Percentiles rank a stretch among this genome's conserved stretches.
Evolutionary conservation across 495 filamentous ascomycete genomes (phyloP).

Genomic region (Penicillium macrosclerotiorum): DNA sequence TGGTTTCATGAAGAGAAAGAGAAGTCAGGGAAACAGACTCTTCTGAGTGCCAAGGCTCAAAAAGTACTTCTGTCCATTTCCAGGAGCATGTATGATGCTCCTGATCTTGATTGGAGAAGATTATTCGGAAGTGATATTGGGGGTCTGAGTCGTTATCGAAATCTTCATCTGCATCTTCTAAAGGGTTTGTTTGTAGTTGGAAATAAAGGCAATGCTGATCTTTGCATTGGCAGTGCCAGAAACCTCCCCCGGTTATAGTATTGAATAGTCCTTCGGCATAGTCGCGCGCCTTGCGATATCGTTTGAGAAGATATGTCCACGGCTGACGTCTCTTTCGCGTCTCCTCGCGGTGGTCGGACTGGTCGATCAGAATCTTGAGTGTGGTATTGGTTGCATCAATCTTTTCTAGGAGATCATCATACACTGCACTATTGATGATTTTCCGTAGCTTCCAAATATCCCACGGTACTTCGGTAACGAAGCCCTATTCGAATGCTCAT

Average conservation of each 20-base stretch:
- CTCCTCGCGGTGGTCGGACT: neutral
- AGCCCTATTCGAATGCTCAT: slow-evolving; percentile 6
- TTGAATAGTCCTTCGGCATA: slow-evolving; percentile 7
- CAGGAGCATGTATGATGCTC: neutral
- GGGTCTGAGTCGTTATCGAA: neutral
- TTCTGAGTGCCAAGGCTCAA: slow-evolving; percentile 11
- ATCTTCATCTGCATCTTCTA: neutral
- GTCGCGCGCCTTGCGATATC: slow-evolving; percentile 6
- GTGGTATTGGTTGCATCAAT: neutral
- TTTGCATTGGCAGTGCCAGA: too few species aligned
- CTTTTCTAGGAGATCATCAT: slow-evolving; percentile 10
- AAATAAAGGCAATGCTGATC: too few species aligned
- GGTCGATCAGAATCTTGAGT: neutral
- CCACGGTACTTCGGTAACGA: neutral
- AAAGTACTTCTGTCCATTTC: slow-evolving; percentile 12
- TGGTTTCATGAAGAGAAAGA: neutral
- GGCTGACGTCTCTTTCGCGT: neutral
- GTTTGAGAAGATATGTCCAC: slow-evolving; percentile 1
- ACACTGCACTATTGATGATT: slow-evolving; percentile 4
- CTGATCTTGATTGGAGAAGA: neutral
- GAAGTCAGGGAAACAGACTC: slow-evolving; percentile 5
- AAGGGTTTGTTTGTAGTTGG: too few species aligned
- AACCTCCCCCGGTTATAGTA: slow-evolving; percentile 1
- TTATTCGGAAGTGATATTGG: slow-evolving; percentile 2
- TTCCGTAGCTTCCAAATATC: slow-evolving; percentile 2